phyloP scores from a whole-genome alignment of 2,329 filamentous ascomycete genomes.

The Fonsecaea erecta region DNA sequence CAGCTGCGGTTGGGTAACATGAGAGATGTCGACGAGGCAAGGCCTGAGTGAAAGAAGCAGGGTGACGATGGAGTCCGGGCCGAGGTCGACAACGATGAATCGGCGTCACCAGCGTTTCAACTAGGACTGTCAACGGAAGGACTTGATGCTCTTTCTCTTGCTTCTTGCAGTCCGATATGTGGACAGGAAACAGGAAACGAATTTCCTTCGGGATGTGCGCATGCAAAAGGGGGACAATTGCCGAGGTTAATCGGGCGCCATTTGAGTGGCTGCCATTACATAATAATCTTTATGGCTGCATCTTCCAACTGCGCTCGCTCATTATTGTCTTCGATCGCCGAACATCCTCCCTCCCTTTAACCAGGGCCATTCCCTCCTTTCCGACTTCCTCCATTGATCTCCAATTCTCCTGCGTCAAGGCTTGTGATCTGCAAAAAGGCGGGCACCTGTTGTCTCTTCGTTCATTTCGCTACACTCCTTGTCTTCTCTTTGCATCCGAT shows the following conservation, averaged over 20 bases:
- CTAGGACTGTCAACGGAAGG: not conserved
- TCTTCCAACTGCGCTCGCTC: not conserved
- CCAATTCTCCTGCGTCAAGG: constrained; percentile 21
- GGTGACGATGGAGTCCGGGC: not conserved
- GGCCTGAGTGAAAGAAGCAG: not conserved
- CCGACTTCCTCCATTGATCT: constrained; percentile 21
- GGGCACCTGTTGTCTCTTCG: constrained; percentile 19
- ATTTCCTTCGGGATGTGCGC: not conserved
- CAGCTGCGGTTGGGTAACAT: not conserved
- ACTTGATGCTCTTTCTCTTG: not conserved
- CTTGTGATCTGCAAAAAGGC: constrained; percentile 20
- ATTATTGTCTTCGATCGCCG: constrained; percentile 8
- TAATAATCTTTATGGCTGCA: no score
- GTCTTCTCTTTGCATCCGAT: not conserved
- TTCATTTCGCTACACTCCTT: constrained; percentile 3
- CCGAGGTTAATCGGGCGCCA: constrained; percentile 12
- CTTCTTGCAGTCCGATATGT: not conserved
- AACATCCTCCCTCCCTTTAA: not conserved
- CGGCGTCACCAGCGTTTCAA: not conserved
- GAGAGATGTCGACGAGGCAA: not conserved
- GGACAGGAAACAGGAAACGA: not conserved
- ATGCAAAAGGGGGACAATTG: constrained; percentile 6
- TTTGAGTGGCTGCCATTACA: constrained; percentile 4
- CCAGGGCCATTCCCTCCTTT: constrained; percentile 1
- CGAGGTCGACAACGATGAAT: not conserved